Evolutionary conservation across 345 rosid species (phyloP), one percentile per base, ranked within the genome.

Genomic region (Rhodomyrtus tomentosa): DNA sequence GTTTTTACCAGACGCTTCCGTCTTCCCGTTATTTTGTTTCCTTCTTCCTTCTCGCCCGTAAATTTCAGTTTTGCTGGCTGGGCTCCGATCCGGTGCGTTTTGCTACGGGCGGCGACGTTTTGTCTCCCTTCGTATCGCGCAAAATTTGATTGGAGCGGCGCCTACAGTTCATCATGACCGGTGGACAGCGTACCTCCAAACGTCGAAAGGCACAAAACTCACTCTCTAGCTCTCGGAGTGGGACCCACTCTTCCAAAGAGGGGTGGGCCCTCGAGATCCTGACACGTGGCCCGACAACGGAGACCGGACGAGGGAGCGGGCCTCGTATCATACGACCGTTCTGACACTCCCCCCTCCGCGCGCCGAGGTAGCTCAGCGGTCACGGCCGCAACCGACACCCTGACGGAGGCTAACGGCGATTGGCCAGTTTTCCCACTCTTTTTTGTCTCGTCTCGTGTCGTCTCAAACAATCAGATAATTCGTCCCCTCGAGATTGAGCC

Each of bases 311-410:
- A 16, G 73, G 20, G 4, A 5, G 32, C 59, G 50, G 9, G 82
- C 53, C 56, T 45, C 40, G 45, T 25, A 76, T 56, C 22, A 24
- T 36, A 81, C 76, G 85, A 88, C 88, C 88, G 83, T 88, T 88
- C 88, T 85, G 84, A 83, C 89, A 40, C 52, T 4, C 24, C 40
- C 56, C 10, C 12, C 0, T 11, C 24, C 38, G 22, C 42, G 24
- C 5, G 79, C 82, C n/a, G n/a, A n/a, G 59, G 81, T 16, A 45
- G 24, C 87, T 82, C 82, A 85, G 84, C 85, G 72, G 84, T 81
- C 72, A 89, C 89, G 89, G 86, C 76, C 51, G 50, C 84, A 83
- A 89, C 89, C 88, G 92, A 91, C 91, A 91, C 81, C 62, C 50
- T 10, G 81, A 74, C 88, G 84, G 86, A 53, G 58, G 51, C 83